A percentile compares a stretch with the other conserved stretches of the same genome.
Evolutionary conservation across 148 eudicot genomes (phyloP).

Genomic region (Rhododendron ovatum): DNA sequence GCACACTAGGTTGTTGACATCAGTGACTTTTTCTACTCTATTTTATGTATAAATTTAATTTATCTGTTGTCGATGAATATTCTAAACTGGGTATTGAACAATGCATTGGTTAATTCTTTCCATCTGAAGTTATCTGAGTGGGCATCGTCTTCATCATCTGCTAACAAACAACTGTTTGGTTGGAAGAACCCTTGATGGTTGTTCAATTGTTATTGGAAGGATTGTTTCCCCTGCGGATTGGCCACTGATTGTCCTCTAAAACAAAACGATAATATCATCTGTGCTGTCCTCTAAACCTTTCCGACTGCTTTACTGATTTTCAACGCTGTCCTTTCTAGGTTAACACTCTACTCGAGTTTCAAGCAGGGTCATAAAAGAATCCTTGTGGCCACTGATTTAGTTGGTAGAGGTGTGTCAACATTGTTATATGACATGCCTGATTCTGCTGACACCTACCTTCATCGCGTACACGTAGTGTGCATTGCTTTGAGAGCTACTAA

Average conservation of each 20-base stretch:
- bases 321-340: slow-evolving; percentile 24
- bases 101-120: neutral
- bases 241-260: neutral
- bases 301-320: neutral
- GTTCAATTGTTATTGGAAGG: neutral
- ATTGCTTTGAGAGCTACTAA: neutral
- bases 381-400: slow-evolving; percentile 92
- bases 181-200: neutral
- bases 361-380: slow-evolving; percentile 93
- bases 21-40: neutral
- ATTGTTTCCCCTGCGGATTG: neutral
- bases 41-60: neutral
- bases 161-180: neutral
- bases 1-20: neutral
- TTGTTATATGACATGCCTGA: slow-evolving; percentile 98
- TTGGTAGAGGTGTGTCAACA: slow-evolving; percentile 91
- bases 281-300: neutral
- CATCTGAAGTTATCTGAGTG: neutral
- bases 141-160: neutral
- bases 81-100: neutral
- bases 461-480: slow-evolving; percentile 36
- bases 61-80: neutral
- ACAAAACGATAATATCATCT: neutral
- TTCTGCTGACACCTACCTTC: slow-evolving; percentile 92
- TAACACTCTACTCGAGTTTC: slow-evolving; percentile 83